Evolutionary conservation across 371 early-diverging fungal species (phyloP), one percentile per base, ranked within the genome.

Genomic region (Lichtheimia hyalospora): DNA sequence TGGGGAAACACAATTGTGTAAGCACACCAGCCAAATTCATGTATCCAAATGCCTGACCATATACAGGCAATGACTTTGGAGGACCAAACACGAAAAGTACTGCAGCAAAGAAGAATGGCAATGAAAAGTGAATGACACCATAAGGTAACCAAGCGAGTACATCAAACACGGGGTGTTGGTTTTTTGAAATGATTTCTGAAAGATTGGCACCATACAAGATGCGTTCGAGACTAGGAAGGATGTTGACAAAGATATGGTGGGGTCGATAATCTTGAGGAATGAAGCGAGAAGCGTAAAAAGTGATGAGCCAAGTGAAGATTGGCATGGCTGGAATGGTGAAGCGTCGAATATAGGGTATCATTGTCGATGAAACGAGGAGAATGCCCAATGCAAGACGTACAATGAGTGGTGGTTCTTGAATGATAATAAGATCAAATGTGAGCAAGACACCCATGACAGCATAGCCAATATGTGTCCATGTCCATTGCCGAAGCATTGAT

Each of bases 91-190:
- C 66, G 49, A 75, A 79, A 18, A 89, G 63, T 16, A 74, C 53
- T 0, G 74, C 25, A 0, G 77, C 73, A 14, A 85, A 80, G 21
- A 89, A 56, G 50, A 85, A 82, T 1, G 89, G 88, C 24, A 86
- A 77, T 2, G 83, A 74, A 64, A 87, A 91, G 58, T 91, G 90
- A 28, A 86, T 58, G 15, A 91, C 77, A 23, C 91, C 91, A 61
- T 91, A 91, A 8, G 88, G 88, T 28, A 91, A 59, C 85, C 90
- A 90, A 4, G 86, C 84, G 20, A 88, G 64, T 5, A 90, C 66
- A 72, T 91, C 91, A 49, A 81, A 66, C 6, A 81, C 53, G 5
- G 82, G 75, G 12, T 80, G 74, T 0, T 84, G 81, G n/a, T 82
- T 63, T 18, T 72, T 73, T 13, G 83, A 83, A 16, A 90, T 81